Evolutionary conservation across 2,329 filamentous ascomycete species (phyloP).

Genomic region (Aspergillus cejpii): DNA sequence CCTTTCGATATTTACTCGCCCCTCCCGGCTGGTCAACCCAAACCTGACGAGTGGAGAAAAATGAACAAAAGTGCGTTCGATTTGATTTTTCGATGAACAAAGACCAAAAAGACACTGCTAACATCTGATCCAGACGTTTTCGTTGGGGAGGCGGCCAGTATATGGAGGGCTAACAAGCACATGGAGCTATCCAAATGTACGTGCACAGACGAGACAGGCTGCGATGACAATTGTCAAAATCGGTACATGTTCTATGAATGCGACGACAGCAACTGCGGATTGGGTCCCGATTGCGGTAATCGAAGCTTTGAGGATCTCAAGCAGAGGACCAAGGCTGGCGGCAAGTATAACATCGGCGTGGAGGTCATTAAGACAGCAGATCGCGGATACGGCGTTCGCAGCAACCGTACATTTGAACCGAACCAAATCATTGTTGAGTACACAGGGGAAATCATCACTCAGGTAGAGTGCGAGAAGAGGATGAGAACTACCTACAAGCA

Average conservation of each 20-base stretch:
- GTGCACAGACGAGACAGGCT: slow-evolving; percentile 70
- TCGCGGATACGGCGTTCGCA: slow-evolving; percentile 84
- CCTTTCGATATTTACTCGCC: slow-evolving; percentile 88
- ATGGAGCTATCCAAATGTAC: slow-evolving; percentile 71
- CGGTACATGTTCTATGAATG: slow-evolving; percentile 97
- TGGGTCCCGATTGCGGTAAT: slow-evolving; percentile 75
- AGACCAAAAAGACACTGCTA: slow-evolving; percentile 20
- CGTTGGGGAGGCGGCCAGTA: slow-evolving; percentile 69
- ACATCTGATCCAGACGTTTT: slow-evolving; percentile 65
- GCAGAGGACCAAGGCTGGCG: slow-evolving; percentile 66
- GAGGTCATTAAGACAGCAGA: slow-evolving; percentile 88
- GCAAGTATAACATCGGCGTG: slow-evolving; percentile 85
- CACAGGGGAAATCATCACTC: slow-evolving; percentile 93
- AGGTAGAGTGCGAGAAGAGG: slow-evolving; percentile 82
- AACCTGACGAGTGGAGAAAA: slow-evolving; percentile 87
- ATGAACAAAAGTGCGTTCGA: slow-evolving; percentile 72
- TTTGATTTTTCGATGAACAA: background rate
- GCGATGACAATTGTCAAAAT: slow-evolving; percentile 86
- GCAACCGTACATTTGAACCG: slow-evolving; percentile 77
- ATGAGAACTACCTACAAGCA: slow-evolving; percentile 93
- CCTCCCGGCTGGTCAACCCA: slow-evolving; percentile 75
- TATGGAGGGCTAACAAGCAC: slow-evolving; percentile 73
- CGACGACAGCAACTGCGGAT: slow-evolving; percentile 78
- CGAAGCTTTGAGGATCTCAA: slow-evolving; percentile 77
- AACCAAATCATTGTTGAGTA: slow-evolving; percentile 98